Conservation (phyloP, 2,329 filamentous ascomycete species). For the Cytospora chrysosperma region DNA sequence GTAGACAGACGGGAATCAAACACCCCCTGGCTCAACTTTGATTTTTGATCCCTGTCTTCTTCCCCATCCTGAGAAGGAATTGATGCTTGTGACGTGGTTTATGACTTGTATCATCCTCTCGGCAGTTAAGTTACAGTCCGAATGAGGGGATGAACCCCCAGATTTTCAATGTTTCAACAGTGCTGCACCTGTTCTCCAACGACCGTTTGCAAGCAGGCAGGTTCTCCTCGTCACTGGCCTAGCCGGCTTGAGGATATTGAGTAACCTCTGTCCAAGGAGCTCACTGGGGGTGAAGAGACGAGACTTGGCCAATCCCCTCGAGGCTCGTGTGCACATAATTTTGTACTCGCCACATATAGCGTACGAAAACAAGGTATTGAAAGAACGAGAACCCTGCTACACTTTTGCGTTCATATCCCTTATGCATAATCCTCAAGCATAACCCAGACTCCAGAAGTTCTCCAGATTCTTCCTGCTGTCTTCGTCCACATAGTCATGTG, state of each 20-base stretch:
- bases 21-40: conserved; percentile 10
- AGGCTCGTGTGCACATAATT: not conserved
- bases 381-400: not conserved
- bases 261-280: no score
- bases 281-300: not conserved
- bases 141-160: not conserved
- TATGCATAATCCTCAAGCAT: conserved; percentile 36
- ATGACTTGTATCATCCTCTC: not conserved
- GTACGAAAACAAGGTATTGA: not conserved
- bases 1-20: conserved; percentile 3
- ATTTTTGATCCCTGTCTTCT: not conserved
- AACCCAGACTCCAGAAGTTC: conserved; percentile 46
- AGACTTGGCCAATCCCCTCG: not conserved
- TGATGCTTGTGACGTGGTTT: not conserved
- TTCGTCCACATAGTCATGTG: conserved; percentile 46
- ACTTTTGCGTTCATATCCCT: not conserved
- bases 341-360: not conserved
- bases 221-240: no score
- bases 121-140: not conserved
- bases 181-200: not conserved
- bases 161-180: not conserved
- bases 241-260: no score
- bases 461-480: conserved; percentile 48
- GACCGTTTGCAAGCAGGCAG: no score
- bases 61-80: not conserved